These are phyloP conservation scores for Henckelia pumila DNA, from an alignment of 257 asterid species.

Conservation along the genomic window DNA sequence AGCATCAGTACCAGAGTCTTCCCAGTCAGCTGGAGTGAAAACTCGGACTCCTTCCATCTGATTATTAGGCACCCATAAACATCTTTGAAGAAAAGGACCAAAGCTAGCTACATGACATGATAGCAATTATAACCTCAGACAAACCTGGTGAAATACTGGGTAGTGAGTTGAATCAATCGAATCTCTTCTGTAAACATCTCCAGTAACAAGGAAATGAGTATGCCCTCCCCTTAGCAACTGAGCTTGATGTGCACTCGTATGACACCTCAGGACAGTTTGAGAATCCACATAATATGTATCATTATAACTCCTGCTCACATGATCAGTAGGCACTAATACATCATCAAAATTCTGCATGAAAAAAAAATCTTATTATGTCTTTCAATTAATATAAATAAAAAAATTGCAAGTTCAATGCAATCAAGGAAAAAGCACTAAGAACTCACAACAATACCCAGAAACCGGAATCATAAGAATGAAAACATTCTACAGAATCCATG, in stretches of 20 bases:
- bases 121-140: constrained; percentile 12
- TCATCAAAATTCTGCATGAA: constrained; percentile 90
- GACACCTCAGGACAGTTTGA: constrained; percentile 92
- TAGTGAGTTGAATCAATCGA: constrained; percentile 93
- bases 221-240: constrained; percentile 69
- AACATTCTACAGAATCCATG: not conserved
- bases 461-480: constrained; percentile 11
- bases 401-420: not conserved
- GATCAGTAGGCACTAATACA: constrained; percentile 95
- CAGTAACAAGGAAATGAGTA: constrained; percentile 79
- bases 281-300: constrained; percentile 93
- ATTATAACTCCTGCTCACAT: constrained; percentile 71
- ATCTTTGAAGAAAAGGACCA: constrained; percentile 20
- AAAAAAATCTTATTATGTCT: constrained; percentile 3
- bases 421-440: not conserved
- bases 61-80: constrained; percentile 19
- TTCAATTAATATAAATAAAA: constrained; percentile 6
- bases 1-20: constrained; percentile 65
- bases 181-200: constrained; percentile 96
- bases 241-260: constrained; percentile 98
- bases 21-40: constrained; percentile 71
- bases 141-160: constrained; percentile 99
- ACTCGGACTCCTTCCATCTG: constrained; percentile 99
- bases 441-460: constrained; percentile 3
- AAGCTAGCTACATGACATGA: constrained; percentile 1